A percentile compares a stretch with the other conserved stretches of the same genome.
Conservation (phyloP, 345 rosid genomes). For the Populus simonii region DNA sequence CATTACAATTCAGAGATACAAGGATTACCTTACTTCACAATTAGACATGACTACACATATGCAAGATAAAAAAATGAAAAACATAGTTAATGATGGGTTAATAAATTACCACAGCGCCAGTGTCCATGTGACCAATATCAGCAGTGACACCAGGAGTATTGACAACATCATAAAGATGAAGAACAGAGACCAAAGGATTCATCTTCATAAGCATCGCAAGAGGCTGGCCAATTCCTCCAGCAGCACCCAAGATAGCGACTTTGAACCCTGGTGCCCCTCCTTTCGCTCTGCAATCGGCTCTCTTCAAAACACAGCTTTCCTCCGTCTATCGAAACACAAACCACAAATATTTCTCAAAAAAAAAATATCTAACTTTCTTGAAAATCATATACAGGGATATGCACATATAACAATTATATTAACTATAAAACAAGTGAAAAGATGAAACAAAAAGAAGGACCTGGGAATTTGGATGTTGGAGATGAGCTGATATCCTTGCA, state of each 20-base stretch:
- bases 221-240: slow-evolving; percentile 79
- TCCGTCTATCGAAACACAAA: slow-evolving; percentile 40
- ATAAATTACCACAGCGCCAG: slow-evolving; percentile 26
- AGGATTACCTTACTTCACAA: background rate
- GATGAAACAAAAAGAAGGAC: slow-evolving; percentile 20
- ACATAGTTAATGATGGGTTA: background rate
- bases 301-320: slow-evolving; percentile 37
- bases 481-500: slow-evolving; percentile 64
- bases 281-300: slow-evolving; percentile 61
- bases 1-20: background rate
- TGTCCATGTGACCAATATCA: slow-evolving; percentile 34
- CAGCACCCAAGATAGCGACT: slow-evolving; percentile 77
- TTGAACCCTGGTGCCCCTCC: slow-evolving; percentile 76
- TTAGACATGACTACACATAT: background rate
- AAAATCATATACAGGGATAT: background rate
- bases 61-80: background rate
- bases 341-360: slow-evolving; percentile 4
- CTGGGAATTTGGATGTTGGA: slow-evolving; percentile 53
- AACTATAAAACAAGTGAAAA: background rate
- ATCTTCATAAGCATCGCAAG: slow-evolving; percentile 65
- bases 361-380: too few relatives aligned
- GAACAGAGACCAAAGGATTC: slow-evolving; percentile 51
- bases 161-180: slow-evolving; percentile 37
- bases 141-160: slow-evolving; percentile 34
- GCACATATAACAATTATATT: background rate